A percentile compares a stretch with the other conserved stretches of the same genome.
These are phyloP conservation scores for Russula sp. DNA, from an alignment of 768 basidiomycete species.

Conservation along the genomic window DNA sequence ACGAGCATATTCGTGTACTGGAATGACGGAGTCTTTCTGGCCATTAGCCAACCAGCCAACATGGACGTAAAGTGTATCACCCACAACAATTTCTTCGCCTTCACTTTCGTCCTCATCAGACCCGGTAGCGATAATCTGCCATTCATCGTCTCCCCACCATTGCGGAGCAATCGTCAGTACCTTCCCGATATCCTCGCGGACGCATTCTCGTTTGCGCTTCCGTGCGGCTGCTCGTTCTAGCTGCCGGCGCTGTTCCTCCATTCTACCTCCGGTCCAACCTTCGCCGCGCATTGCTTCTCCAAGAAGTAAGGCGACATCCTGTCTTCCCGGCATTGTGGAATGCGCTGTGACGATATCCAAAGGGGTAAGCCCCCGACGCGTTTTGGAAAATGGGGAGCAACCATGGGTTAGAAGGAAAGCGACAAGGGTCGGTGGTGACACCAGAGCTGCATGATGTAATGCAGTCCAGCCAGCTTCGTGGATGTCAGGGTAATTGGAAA, in stretches of 20 bases:
- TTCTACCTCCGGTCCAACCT: conserved; percentile 77
- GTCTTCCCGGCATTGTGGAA: conserved; percentile 73
- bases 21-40: conserved; percentile 59
- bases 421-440: conserved; percentile 86
- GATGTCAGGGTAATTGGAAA: conserved; percentile 4
- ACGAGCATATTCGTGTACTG: conserved; percentile 91
- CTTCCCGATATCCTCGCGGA: conserved; percentile 58
- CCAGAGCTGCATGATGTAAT: conserved; percentile 85
- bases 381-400: conserved; percentile 75
- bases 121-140: conserved; percentile 34
- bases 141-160: conserved; percentile 63
- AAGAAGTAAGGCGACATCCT: conserved; percentile 82
- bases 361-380: conserved; percentile 76
- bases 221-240: conserved; percentile 58
- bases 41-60: background rate
- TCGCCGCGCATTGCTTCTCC: conserved; percentile 84
- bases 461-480: conserved; percentile 88
- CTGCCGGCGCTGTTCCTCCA: conserved; percentile 62
- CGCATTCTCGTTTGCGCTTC: conserved; percentile 49
- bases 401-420: conserved; percentile 92
- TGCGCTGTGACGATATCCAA: conserved; percentile 88
- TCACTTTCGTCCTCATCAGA: conserved; percentile 47
- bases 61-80: conserved; percentile 26
- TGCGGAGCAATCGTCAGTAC: conserved; percentile 53
- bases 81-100: conserved; percentile 51